phyloP scores from a whole-genome alignment of 1,139 yeast species.

The Candida freyschussii region DNA sequence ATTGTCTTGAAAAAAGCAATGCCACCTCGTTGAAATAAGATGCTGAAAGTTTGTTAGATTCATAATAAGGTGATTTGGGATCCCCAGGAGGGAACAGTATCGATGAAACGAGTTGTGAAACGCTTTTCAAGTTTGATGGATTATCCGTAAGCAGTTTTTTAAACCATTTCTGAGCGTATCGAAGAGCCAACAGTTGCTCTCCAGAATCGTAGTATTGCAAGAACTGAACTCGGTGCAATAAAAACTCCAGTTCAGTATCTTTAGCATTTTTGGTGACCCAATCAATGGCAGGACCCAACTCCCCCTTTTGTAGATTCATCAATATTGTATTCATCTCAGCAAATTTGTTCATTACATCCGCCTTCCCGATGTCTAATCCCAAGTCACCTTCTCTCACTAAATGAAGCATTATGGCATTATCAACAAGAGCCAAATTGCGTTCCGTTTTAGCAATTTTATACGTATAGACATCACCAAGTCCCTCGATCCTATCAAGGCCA shows the following conservation, averaged over 20 bases:
- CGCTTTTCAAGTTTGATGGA: constrained; percentile 32
- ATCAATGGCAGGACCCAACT: constrained; percentile 20
- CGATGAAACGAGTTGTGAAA: constrained; percentile 51
- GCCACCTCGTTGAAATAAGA: constrained; percentile 40
- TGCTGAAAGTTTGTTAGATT: constrained; percentile 22
- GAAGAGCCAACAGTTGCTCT: constrained; percentile 9
- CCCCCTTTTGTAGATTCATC: constrained; percentile 13
- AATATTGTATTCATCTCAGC: constrained; percentile 21
- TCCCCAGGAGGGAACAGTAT: constrained; percentile 35
- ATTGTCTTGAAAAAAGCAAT: constrained; percentile 58
- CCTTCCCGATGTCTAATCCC: constrained; percentile 8
- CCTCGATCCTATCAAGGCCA: constrained; percentile 30
- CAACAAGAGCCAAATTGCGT: constrained; percentile 16
- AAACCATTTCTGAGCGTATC: constrained; percentile 18
- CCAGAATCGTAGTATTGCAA: constrained; percentile 9
- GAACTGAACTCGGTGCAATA: constrained; percentile 59
- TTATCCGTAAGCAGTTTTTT: constrained; percentile 10
- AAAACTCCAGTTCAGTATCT: constrained; percentile 49
- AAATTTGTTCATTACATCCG: constrained; percentile 15
- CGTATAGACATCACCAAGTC: constrained; percentile 32
- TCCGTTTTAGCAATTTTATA: constrained; percentile 30
- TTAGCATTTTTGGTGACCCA: constrained; percentile 22
- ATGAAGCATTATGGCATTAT: constrained; percentile 31
- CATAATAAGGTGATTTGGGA: constrained; percentile 39
- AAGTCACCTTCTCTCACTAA: constrained; percentile 32